Evolutionary conservation across 768 basidiomycete genomes (phyloP), one percentile per base, ranked within the genome.

Genomic region (Calocybe indica): DNA sequence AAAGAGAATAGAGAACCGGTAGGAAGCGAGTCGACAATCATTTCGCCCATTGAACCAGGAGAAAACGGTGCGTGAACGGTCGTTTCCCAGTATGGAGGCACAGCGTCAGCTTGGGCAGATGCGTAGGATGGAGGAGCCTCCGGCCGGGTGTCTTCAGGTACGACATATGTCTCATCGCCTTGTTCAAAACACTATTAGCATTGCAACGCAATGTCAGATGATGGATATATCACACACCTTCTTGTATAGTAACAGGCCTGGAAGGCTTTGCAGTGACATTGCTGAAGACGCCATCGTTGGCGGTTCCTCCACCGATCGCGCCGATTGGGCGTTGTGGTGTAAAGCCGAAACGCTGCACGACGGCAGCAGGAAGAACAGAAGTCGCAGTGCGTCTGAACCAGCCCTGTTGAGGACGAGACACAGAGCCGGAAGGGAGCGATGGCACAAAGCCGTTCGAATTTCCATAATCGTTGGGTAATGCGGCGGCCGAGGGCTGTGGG

Each of bases 71-170:
- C 84, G 62, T 97, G 90, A n/a, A 98, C 81, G 2, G 92, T 94
- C 1, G 92, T 96, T 55, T 97, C 95, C 83, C 92, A 97, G 66
- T 99, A 99, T 1, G 93, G 89, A 4, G 96, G 96, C 6, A 92
- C 93, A n/a, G 92, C 83, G 65, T 99, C 96, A 11, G 88, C 83
- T 61, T 94, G 85, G 7, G 96, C 96, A 30, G 82, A 75, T 10
- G 90, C 85, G 63, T 99, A 98, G 6, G 94, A 88, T 1, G 96
- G 96, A 5, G 94, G 92, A 0, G 85, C 82, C 49, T 94, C 86
- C 48, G 85, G 81, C 55, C 87, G 79, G 6, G 80, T 66, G 43
- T 92, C 87, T 64, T 97, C 93, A 6, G 92, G 92, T 35, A 87
- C 85, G 53, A 83, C 67, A 62, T 75, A 82, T n/a, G 75, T 80